These are phyloP conservation scores for Chimonanthus praecox DNA, from an alignment of 164 flowering plant species.

Conservation along the genomic window DNA sequence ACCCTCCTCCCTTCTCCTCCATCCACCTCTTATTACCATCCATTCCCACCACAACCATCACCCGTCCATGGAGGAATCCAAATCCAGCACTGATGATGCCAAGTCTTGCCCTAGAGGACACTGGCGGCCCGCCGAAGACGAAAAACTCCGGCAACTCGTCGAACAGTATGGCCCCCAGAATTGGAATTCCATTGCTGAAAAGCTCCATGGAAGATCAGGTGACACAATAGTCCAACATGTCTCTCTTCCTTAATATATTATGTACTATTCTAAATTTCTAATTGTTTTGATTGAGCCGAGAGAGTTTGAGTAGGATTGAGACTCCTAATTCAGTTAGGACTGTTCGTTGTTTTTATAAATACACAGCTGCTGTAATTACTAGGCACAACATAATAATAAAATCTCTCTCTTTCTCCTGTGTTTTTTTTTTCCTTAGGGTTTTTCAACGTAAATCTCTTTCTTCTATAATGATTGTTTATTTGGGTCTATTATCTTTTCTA, in stretches of 20 bases:
- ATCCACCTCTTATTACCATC: slow-evolving; percentile 9
- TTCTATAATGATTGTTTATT: no score
- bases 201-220: slow-evolving; percentile 90
- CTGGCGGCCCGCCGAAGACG: slow-evolving; percentile 88
- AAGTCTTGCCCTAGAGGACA: slow-evolving; percentile 69
- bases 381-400: no score
- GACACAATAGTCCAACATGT: neutral
- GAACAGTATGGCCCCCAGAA: slow-evolving; percentile 74
- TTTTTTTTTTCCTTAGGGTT: no score
- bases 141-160: slow-evolving; percentile 60
- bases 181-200: slow-evolving; percentile 82
- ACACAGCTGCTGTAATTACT: no score
- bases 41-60: slow-evolving; percentile 1
- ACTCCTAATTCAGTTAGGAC: no score
- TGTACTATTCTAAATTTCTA: neutral
- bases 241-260: neutral
- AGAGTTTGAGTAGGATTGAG: no score
- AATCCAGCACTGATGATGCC: slow-evolving; percentile 27
- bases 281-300: no score
- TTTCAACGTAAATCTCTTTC: no score
- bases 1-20: slow-evolving; percentile 21
- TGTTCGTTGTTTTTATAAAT: neutral
- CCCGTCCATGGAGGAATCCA: slow-evolving; percentile 37
- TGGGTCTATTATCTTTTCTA: no score
- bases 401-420: no score